Conservation (phyloP, 306 rosid species). For the Inga oerstediana region DNA sequence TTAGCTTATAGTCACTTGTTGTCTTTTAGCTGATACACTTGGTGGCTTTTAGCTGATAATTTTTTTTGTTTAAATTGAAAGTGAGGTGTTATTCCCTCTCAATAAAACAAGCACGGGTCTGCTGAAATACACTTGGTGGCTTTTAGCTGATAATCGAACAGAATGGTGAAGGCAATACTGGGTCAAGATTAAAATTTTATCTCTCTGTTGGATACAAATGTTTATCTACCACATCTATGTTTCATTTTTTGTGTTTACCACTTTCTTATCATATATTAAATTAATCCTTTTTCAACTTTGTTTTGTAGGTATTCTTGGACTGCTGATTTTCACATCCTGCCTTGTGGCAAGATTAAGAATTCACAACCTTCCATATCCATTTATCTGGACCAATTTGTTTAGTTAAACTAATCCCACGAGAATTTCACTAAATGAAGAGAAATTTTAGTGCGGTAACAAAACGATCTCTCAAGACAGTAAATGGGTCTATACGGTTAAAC, state of each 20-base stretch:
- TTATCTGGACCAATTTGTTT: slow-evolving; percentile 4
- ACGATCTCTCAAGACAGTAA: neutral
- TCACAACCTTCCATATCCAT: slow-evolving; percentile 16
- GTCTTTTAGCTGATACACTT: neutral
- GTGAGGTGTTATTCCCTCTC: neutral
- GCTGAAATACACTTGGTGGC: no score
- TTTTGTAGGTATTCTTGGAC: slow-evolving; percentile 35
- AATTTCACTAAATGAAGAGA: neutral
- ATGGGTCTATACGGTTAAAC: neutral
- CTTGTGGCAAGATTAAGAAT: neutral
- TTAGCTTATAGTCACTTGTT: neutral
- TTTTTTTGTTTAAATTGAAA: neutral
- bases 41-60: no score
- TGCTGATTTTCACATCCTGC: neutral
- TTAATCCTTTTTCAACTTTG: neutral
- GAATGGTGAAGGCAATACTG: neutral
- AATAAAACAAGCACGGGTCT: neutral
- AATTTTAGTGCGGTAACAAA: neutral
- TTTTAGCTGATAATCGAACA: neutral
- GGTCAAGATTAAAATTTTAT: neutral
- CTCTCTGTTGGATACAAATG: neutral
- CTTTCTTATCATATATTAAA: neutral
- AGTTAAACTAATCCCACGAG: slow-evolving; percentile 22
- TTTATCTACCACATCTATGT: neutral
- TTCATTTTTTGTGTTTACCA: neutral